A percentile compares a stretch with the other conserved stretches of the same genome.
phyloP scores from a whole-genome alignment of 2,329 filamentous ascomycete genomes.

The Incumbomyces delicatus region DNA sequence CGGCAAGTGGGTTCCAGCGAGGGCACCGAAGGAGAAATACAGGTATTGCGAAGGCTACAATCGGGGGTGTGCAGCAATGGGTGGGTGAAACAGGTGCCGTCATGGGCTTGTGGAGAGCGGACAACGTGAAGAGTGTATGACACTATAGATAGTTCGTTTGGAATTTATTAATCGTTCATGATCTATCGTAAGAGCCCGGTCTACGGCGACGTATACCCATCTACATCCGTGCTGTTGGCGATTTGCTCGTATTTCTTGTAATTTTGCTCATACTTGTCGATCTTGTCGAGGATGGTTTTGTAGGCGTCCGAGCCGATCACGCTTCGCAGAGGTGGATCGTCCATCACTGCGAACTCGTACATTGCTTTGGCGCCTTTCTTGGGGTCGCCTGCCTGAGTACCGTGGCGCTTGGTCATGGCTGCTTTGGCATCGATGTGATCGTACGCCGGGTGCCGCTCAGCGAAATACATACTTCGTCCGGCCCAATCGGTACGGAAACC shows the following conservation, averaged over 20 bases:
- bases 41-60: constrained; percentile 54
- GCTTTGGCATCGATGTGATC: constrained; percentile 19
- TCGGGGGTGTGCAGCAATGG: constrained; percentile 51
- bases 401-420: constrained; percentile 19
- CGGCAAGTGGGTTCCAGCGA: constrained; percentile 15
- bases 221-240: constrained; percentile 19
- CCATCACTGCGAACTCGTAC: constrained; percentile 23
- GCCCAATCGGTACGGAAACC: constrained; percentile 21
- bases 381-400: constrained; percentile 23
- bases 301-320: constrained; percentile 20
- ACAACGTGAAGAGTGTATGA: constrained; percentile 40
- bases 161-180: neutral
- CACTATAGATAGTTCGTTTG: neutral
- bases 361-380: constrained; percentile 25
- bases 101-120: constrained; percentile 53
- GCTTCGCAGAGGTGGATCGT: constrained; percentile 14
- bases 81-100: constrained; percentile 52
- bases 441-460: constrained; percentile 19
- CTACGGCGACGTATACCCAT: constrained; percentile 9
- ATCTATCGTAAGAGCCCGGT: neutral
- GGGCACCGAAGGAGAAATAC: constrained; percentile 41
- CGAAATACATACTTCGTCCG: constrained; percentile 18
- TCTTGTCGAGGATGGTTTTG: constrained; percentile 17
- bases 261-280: constrained; percentile 18
- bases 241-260: constrained; percentile 16